Evolutionary conservation across 1,284 basidiomycete species (phyloP).

Genomic region (Ganoderma lucidum): DNA sequence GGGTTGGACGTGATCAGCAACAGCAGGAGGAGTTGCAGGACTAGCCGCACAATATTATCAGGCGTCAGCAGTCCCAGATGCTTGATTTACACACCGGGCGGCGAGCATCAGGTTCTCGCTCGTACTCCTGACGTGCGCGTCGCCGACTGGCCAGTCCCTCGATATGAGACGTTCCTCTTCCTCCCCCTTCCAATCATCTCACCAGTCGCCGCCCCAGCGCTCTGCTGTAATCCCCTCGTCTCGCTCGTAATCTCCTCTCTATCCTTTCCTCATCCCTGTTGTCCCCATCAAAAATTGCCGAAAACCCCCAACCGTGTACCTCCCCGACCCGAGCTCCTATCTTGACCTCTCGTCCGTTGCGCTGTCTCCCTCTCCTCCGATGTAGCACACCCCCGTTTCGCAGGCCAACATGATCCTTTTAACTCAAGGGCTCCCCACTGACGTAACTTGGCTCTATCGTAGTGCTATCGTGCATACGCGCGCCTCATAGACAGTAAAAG

Average conservation of each 20-base stretch:
- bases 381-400: constrained; percentile 31
- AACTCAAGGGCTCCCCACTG: constrained; percentile 28
- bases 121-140: constrained; percentile 5
- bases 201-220: constrained; percentile 10
- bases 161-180: constrained; percentile 12
- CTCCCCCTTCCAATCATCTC: not conserved
- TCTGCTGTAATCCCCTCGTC: constrained; percentile 10
- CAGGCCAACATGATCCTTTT: constrained; percentile 35
- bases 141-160: constrained; percentile 7
- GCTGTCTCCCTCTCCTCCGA: constrained; percentile 18
- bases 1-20: constrained; percentile 82
- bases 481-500: constrained; percentile 42
- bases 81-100: constrained; percentile 21
- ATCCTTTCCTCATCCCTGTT: constrained; percentile 17
- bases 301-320: constrained; percentile 29
- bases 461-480: constrained; percentile 44
- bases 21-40: constrained; percentile 57
- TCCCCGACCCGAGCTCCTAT: constrained; percentile 26
- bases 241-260: constrained; percentile 14
- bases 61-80: constrained; percentile 20
- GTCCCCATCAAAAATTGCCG: constrained; percentile 26
- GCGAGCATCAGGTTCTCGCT: constrained; percentile 13
- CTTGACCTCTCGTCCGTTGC: constrained; percentile 28
- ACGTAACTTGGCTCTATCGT: constrained; percentile 39
- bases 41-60: constrained; percentile 27